Percentiles rank a stretch among this genome's conserved stretches.
Evolutionary conservation across 306 rosid species (phyloP).

Genomic region (Mucuna pruriens): DNA sequence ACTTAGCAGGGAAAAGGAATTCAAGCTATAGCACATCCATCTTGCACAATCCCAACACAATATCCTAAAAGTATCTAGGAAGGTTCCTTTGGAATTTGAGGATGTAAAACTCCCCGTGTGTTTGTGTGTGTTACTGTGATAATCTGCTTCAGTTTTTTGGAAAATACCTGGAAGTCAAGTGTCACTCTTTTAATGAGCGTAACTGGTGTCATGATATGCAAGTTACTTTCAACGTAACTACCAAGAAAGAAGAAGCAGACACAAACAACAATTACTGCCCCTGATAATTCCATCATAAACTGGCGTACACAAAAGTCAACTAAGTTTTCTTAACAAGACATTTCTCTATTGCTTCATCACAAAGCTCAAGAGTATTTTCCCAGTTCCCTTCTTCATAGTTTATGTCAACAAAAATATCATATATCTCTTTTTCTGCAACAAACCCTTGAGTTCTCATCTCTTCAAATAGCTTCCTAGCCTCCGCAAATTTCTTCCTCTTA

Average conservation of each 20-base stretch:
- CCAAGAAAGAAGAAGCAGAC: conserved; percentile 24
- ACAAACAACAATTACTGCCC: background rate
- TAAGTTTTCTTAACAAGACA: conserved; percentile 56
- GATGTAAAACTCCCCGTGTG: background rate
- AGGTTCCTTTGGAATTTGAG: background rate
- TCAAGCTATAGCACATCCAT: conserved; percentile 21
- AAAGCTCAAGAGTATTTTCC: conserved; percentile 75
- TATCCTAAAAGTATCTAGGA: conserved; percentile 19
- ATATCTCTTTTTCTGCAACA: conserved; percentile 73
- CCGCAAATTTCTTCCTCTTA: conserved; percentile 75
- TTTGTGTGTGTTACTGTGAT: conserved; percentile 32
- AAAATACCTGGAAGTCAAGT: conserved; percentile 20
- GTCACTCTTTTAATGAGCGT: conserved; percentile 8
- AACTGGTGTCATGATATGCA: conserved; percentile 32
- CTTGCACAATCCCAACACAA: conserved; percentile 21
- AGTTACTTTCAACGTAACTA: conserved; percentile 35
- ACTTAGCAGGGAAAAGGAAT: background rate
- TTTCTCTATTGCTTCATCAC: conserved; percentile 87
- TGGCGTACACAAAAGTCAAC: conserved; percentile 31
- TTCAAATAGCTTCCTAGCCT: conserved; percentile 77
- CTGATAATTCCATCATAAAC: conserved; percentile 26
- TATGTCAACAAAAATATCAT: conserved; percentile 74
- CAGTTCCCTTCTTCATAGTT: conserved; percentile 81
- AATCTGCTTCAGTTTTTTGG: background rate
- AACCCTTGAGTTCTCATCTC: conserved; percentile 83